Evolutionary conservation across 148 eudicot species (phyloP), one percentile per base, ranked within the genome.

Genomic region (Mesembryanthemum crystallinum): DNA sequence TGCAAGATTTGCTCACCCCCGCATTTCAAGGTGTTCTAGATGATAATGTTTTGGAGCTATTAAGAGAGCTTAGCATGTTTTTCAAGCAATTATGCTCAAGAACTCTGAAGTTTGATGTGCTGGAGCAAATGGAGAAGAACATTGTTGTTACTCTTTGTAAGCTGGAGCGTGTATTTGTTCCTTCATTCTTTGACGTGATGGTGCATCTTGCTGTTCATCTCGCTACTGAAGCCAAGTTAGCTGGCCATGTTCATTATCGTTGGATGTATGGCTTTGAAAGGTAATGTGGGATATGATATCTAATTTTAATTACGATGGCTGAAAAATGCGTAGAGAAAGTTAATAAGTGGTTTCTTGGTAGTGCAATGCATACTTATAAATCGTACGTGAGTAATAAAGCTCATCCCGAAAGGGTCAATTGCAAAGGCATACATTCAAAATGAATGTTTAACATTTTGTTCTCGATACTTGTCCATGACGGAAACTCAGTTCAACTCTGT

Each of bases 231-330:
- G 67, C 73, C 10, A 66, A 39, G 58, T 8, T 76, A 8, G 59
- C 18, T 0, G n/a, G n/a, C n/a, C n/a, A n/a, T n/a, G n/a, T n/a
- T n/a, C n/a, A n/a, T n/a, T n/a, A n/a, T 17, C 43, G 45, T 9
- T 77, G 15, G 74, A 77, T 77, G 74, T 69, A 57, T 69, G 43
- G 14, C 3, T 27, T 69, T 58, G 74, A 77, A 45, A 77, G 74
- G 58, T 64, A 49, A 21, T 59, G 3, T 59, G 17, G 11, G 5
- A 5, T 43, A 43, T 11, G 11, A 43, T 5, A 43, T 43, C 47
- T 43, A 43, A 43, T 43, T 11, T 5, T 43, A 43, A 11, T 43
- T 43, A 43, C 7, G 47, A 43, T 11, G 5, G 5, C 7, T 35
- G 25, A 4, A 1, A 43, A 7, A 39, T 17, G 20, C 32, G 8